Evolutionary conservation across 2,329 filamentous ascomycete species (phyloP).

Genomic region (Microascus cirrosus): DNA sequence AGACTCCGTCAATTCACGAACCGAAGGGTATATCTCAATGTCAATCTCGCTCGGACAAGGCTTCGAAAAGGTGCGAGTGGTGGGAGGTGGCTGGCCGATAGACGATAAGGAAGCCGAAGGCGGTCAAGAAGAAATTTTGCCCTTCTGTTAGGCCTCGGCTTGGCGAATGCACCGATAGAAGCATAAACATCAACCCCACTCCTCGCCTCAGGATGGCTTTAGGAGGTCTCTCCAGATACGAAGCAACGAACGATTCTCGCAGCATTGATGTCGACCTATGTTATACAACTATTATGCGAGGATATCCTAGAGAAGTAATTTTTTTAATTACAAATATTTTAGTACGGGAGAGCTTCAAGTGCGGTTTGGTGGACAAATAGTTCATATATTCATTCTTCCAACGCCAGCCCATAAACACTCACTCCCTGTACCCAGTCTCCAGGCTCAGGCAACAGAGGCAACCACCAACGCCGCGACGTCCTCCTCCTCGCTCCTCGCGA

Average conservation of each 20-base stretch:
- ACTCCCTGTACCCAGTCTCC: not conserved
- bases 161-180: not conserved
- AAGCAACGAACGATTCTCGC: no score
- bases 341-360: not conserved
- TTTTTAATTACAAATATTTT: not conserved
- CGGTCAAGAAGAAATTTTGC: constrained; percentile 6
- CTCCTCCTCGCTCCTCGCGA: constrained; percentile 84
- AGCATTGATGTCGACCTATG: no score
- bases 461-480: constrained; percentile 77
- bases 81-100: constrained; percentile 2
- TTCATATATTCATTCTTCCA: not conserved
- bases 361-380: not conserved
- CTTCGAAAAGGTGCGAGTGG: not conserved
- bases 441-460: constrained; percentile 63
- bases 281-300: no score
- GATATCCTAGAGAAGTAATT: not conserved
- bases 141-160: not conserved
- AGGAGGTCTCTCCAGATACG: no score
- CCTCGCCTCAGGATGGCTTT: no score
- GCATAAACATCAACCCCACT: not conserved
- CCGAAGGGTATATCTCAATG: not conserved
- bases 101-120: constrained; percentile 5
- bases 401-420: not conserved
- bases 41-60: constrained; percentile 1
- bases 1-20: not conserved